phyloP scores from a whole-genome alignment of 2,329 filamentous ascomycete genomes.

The Claviceps sp. region DNA sequence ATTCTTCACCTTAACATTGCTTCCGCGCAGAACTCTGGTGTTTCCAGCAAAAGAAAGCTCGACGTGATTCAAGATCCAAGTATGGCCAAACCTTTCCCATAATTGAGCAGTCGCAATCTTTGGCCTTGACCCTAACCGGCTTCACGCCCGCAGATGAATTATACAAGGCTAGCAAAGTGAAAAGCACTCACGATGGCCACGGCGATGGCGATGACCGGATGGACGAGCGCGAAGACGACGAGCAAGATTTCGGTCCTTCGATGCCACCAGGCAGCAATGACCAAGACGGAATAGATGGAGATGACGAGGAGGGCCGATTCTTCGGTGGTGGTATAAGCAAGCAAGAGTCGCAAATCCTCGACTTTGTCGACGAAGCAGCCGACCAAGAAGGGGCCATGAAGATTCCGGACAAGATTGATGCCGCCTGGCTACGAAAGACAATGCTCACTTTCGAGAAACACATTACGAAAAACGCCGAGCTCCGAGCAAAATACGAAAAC shows the following conservation, averaged over 20 bases:
- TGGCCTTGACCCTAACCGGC: neutral
- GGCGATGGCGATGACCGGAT: slow-evolving; percentile 27
- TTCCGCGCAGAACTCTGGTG: slow-evolving; percentile 25
- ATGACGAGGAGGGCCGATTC: slow-evolving; percentile 89
- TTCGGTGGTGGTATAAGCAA: slow-evolving; percentile 83
- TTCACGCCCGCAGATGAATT: slow-evolving; percentile 36
- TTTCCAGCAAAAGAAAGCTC: slow-evolving; percentile 48
- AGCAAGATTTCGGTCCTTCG: slow-evolving; percentile 34
- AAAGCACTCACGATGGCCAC: slow-evolving; percentile 27
- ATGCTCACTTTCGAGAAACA: slow-evolving; percentile 78
- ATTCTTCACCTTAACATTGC: neutral
- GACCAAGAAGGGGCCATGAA: slow-evolving; percentile 18
- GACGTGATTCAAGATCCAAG: slow-evolving; percentile 49
- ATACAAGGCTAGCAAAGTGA: slow-evolving; percentile 47
- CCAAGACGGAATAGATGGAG: slow-evolving; percentile 37
- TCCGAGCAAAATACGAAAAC: slow-evolving; percentile 71
- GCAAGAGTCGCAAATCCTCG: slow-evolving; percentile 68
- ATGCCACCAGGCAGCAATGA: slow-evolving; percentile 36
- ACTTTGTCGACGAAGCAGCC: slow-evolving; percentile 58
- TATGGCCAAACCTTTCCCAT: slow-evolving; percentile 21
- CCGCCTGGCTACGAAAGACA: slow-evolving; percentile 68
- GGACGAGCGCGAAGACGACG: slow-evolving; percentile 29
- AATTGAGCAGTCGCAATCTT: neutral
- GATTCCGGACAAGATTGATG: slow-evolving; percentile 63
- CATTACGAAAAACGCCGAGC: slow-evolving; percentile 80